Evolutionary conservation across 2,329 filamentous ascomycete species (phyloP), one percentile per base, ranked within the genome.

Genomic region (Parasarocladium wereldwijsianum): DNA sequence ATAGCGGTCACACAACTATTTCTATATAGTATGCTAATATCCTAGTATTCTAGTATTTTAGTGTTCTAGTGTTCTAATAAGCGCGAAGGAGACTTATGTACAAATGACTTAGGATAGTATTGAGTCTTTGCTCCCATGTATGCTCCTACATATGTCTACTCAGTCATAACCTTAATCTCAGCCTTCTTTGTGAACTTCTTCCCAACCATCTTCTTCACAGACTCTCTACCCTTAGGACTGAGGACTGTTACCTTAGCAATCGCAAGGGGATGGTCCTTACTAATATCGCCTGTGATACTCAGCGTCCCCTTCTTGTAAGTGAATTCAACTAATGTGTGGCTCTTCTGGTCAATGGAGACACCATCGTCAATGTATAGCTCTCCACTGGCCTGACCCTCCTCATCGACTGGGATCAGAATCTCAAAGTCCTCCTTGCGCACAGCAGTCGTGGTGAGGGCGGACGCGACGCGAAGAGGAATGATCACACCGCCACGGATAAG

Each of bases 331-430:
- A 64, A 55, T 6, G 63, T 70, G n/a, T 34, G 27, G 15, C 15
- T 18, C 8, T 52, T 37, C 49, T 80, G 79, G 34, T 67, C 55
- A 29, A 86, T 41, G 16, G 66, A 73, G 34, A 74, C 71, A 7
- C 83, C 83, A 36, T 92, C 82, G 40, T 90, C 83, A 5, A 90
- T 54, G 47, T 86, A 90, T 33, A 90, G 57, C 30, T 62, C 58
- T 0, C 83, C 83, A 2, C 45, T 49, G 0, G 83, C 83, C 6
- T 55, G 67, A 3, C 76, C 78, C 30, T 76, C 56, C 1, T 47
- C 43, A 5, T 65, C 70, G 0, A 79, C 64, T 0, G 81, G 76
- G 25, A 92, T 63, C 20, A 87, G 43, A 29, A 92, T 55, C 45
- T 76, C 65, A 54, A 87, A 87, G 39, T 73, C 60, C 40, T 78